Base-by-base conservation (phyloP, 75 land plant genomes). In the Cryptomeria japonica region DNA sequence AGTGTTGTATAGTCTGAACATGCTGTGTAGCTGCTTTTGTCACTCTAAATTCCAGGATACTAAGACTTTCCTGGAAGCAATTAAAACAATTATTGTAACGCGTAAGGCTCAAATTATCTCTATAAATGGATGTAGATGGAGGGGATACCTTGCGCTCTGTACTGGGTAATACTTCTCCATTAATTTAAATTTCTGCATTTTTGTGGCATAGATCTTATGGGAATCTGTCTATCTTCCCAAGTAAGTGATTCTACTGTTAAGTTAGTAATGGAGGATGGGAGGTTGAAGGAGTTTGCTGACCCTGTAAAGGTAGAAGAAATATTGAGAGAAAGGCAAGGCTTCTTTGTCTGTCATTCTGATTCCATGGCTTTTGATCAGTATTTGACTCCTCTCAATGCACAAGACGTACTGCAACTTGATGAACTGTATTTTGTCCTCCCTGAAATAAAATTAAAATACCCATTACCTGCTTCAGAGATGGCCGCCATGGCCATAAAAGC, bases 381-480 rank as follows among this genome's bases (percentile, higher is more conserved):
- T 86, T 86, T 88, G 18, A 61, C 89, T 2, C 89, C 95, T 2
- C 77, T 94, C 1, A 10, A 32, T 25, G 84, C 83, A 38, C 92
- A 94, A 55, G 90, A 91, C 2, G 87, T 85, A 87, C 90, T 94
- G 14, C 91, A 88, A 47, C 90, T 87, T 9, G 92, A 91, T 5
- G 91, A 93, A 80, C 86, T 94, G 12, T 94, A 94, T 84, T 93
- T 94, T 42, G 88, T 89, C 2, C 89, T 94, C 55, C 95, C 95
- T 10, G 38, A 89, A 83, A 87, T 44, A 19, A 15, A 77, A 41
- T 70, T 94, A 28, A 87, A 82, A 16, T 91, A 77, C 15, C 92
- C 51, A 15, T 85, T 94, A 5, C 80, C 75, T 85, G 84, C 91
- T 18, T 91, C 91, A 10, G 91, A 94, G 28, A 91, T 93, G 93